Evolutionary conservation across 208 protist species (phyloP).

Genomic region (Sergeia podlipaevii): DNA sequence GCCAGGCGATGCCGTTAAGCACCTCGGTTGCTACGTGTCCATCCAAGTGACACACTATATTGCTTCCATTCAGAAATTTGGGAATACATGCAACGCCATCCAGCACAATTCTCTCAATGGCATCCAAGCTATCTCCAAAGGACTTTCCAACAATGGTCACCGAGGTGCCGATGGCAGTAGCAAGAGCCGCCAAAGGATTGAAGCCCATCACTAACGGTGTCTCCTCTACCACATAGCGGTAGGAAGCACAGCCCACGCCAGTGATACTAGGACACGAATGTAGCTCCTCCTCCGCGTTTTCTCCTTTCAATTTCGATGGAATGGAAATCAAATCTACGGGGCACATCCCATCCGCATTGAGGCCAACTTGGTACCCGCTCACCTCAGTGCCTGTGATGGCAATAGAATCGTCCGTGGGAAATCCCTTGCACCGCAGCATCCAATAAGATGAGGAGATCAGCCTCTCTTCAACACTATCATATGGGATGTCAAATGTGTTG

Average conservation of each 20-base stretch:
- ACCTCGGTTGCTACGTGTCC: conserved; percentile 16
- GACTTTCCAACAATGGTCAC: conserved; percentile 19
- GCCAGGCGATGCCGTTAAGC: conserved; percentile 14
- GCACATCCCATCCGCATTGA: conserved; percentile 27
- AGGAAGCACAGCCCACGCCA: conserved; percentile 28
- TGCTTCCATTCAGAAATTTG: conserved; percentile 12
- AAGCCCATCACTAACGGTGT: conserved; percentile 36
- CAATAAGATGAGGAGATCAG: conserved; percentile 23
- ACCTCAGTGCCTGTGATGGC: conserved; percentile 10
- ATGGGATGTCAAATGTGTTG: conserved; percentile 35
- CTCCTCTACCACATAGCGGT: conserved; percentile 14
- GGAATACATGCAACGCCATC: conserved; percentile 24
- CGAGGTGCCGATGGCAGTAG: conserved; percentile 9
- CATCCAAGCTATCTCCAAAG: conserved; percentile 24
- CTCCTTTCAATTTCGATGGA: not conserved
- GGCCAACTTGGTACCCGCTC: conserved; percentile 42
- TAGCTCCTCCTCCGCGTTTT: conserved; percentile 9
- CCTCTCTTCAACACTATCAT: conserved; percentile 5
- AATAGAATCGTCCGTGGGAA: conserved; percentile 12
- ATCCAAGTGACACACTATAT: conserved; percentile 21
- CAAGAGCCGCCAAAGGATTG: conserved; percentile 11
- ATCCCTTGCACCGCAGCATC: conserved; percentile 18
- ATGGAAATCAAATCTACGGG: conserved; percentile 28
- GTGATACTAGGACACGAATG: conserved; percentile 26
- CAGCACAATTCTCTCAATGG: conserved; percentile 18